These are phyloP conservation scores for Tephrocybe sp. DNA, from an alignment of 768 basidiomycete genomes.

Conservation along the genomic window DNA sequence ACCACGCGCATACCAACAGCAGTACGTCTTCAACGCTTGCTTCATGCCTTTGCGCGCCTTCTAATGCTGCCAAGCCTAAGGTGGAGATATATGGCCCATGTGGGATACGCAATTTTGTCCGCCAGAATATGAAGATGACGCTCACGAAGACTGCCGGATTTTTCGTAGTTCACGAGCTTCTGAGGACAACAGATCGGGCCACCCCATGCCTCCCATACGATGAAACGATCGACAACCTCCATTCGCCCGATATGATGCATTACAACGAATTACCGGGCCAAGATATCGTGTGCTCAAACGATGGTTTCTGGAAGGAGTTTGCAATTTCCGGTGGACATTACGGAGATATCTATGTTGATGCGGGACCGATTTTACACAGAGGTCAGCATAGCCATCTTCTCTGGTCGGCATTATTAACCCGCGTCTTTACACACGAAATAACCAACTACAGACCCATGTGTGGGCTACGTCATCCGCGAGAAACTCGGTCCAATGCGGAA, in stretches of 20 bases:
- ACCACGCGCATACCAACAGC: slow-evolving; percentile 15
- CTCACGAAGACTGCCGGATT: slow-evolving; percentile 55
- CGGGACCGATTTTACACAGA: slow-evolving; percentile 76
- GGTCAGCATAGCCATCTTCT: slow-evolving; percentile 39
- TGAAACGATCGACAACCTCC: slow-evolving; percentile 15
- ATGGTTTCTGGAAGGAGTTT: slow-evolving; percentile 70
- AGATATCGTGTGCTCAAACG: slow-evolving; percentile 52
- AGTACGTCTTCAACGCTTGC: slow-evolving; percentile 3
- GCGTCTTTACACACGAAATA: neutral
- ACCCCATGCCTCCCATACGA: slow-evolving; percentile 46
- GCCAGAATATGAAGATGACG: slow-evolving; percentile 69
- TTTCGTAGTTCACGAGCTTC: slow-evolving; percentile 80
- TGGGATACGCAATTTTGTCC: slow-evolving; percentile 74
- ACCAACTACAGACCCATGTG: slow-evolving; percentile 58
- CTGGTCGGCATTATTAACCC: neutral
- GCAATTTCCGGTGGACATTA: slow-evolving; percentile 34
- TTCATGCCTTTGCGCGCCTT: slow-evolving; percentile 6
- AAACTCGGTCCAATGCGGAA: slow-evolving; percentile 49
- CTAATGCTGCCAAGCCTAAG: slow-evolving; percentile 36
- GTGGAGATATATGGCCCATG: slow-evolving; percentile 81
- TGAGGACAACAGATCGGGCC: slow-evolving; percentile 51
- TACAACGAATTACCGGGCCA: slow-evolving; percentile 61
- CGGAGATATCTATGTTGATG: slow-evolving; percentile 59
- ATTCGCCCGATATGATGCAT: slow-evolving; percentile 46
- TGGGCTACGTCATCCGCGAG: slow-evolving; percentile 78